Base-by-base conservation (phyloP, 768 basidiomycete species). In the Panaeolus cyanescens region DNA sequence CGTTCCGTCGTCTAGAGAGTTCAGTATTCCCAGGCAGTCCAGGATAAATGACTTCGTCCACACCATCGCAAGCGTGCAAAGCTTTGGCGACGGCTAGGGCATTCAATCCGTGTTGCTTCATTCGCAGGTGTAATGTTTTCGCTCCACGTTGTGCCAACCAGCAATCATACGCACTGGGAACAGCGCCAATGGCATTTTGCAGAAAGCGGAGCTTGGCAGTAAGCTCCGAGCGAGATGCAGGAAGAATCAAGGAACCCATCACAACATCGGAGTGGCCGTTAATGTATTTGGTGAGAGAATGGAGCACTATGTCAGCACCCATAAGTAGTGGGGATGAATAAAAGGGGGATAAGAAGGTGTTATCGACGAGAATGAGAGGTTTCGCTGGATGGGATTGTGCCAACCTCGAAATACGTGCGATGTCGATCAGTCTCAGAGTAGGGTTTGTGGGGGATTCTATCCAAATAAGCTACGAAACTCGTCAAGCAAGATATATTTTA, bases 361-460 rank as follows among this genome's bases (percentile, higher is more conserved):
- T 94, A 80, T 98, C 96, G 50, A 97, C 90, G 54, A 95, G 84
- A 15, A 99, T 85, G 20, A 94, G 78, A 0, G 96, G 95, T 0
- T 75, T 70, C 0, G 85, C 80, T 0, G 85, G 83, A 56, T 90
- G 87, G 0, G 84, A 77, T 56, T 80, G 83, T 1, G 88, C 87
- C 56, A 96, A 77, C 9, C 80, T 70, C 20, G 85, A 80, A 64
- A 98, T 85, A 57, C 86, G 83, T 0, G 80, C 74, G 70, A 98
- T 88, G 67, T 93, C 90, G 33, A 96, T 87, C 34, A 98, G 77
- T 17, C 92, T 87, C 13, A 98, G 87, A 1, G 93, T 93, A 0
- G 96, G 96, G 77, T 98, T 98, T 3, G 96, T 98, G 0, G 95
- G 96, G 0, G 92, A 81, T 75, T 99, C 96, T 65, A 96, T 86